Percentiles rank a stretch among this genome's conserved stretches.
Conservation (phyloP, 257 asterid species). For the Dorcoceras hygrometricum region DNA sequence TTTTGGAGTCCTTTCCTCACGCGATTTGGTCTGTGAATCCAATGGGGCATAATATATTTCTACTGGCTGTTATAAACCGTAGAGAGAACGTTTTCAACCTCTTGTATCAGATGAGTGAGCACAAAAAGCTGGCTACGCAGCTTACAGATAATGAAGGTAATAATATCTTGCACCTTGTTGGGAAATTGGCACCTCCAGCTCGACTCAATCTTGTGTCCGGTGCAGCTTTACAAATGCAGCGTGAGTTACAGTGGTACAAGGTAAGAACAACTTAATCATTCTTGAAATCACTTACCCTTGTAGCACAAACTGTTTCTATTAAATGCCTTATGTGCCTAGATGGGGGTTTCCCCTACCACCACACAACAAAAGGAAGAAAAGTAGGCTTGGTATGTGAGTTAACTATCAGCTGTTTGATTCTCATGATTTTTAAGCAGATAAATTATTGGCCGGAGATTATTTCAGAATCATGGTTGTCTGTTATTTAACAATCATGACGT, state of each 20-base stretch:
- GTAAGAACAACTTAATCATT: constrained; percentile 14
- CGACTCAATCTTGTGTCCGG: constrained; percentile 36
- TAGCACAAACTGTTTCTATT: neutral
- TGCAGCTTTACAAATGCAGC: constrained; percentile 47
- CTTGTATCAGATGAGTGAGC: constrained; percentile 36
- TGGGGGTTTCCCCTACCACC: neutral
- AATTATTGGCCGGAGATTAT: neutral
- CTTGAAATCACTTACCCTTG: neutral
- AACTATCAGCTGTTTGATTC: neutral
- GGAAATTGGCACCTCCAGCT: constrained; percentile 27
- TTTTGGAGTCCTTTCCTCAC: constrained; percentile 36
- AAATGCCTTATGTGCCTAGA: neutral
- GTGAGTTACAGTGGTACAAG: constrained; percentile 43
- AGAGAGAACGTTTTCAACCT: constrained; percentile 40
- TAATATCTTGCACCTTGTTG: constrained; percentile 44
- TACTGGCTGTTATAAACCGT: constrained; percentile 36
- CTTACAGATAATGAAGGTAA: constrained; percentile 26
- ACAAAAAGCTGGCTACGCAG: constrained; percentile 29
- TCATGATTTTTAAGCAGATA: neutral
- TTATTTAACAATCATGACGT: neutral
- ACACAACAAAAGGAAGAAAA: neutral
- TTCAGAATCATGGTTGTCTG: neutral
- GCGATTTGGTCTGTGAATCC: constrained; percentile 38
- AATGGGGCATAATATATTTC: constrained; percentile 35
- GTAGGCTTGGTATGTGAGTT: neutral